phyloP scores from a whole-genome alignment of 768 basidiomycete species.

The Tulasnella sp. region DNA sequence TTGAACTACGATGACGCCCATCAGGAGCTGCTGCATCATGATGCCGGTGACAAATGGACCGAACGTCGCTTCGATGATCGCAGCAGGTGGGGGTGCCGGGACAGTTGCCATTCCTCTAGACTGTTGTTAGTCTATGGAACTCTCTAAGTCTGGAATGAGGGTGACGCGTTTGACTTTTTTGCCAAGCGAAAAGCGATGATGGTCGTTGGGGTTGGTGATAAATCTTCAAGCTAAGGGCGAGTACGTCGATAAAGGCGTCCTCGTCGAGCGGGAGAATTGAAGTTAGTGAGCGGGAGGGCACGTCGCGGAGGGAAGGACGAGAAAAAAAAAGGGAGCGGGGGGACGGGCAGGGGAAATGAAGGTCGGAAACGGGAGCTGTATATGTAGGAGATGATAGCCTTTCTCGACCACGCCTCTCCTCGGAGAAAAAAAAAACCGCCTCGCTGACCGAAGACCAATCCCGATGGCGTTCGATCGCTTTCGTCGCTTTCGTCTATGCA shows the following conservation, averaged over 20 bases:
- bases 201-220: neutral
- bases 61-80: neutral
- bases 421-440: neutral
- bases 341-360: neutral
- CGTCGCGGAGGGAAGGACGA: neutral
- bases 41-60: slow-evolving; percentile 4
- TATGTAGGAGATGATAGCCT: neutral
- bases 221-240: neutral
- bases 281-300: neutral
- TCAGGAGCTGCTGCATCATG: slow-evolving; percentile 3
- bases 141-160: neutral
- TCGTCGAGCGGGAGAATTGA: neutral
- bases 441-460: too few species aligned
- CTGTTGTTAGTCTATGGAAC: neutral
- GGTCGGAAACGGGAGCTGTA: neutral
- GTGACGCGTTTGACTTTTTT: neutral
- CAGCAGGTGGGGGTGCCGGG: neutral
- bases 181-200: neutral
- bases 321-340: neutral
- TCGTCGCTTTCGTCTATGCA: neutral
- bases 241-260: neutral
- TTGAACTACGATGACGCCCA: slow-evolving; percentile 2
- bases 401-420: neutral
- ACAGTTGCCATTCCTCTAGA: neutral
- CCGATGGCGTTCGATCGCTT: too few species aligned